Evolutionary conservation across 768 basidiomycete species (phyloP), one percentile per base, ranked within the genome.

Genomic region (Epithele typhae): DNA sequence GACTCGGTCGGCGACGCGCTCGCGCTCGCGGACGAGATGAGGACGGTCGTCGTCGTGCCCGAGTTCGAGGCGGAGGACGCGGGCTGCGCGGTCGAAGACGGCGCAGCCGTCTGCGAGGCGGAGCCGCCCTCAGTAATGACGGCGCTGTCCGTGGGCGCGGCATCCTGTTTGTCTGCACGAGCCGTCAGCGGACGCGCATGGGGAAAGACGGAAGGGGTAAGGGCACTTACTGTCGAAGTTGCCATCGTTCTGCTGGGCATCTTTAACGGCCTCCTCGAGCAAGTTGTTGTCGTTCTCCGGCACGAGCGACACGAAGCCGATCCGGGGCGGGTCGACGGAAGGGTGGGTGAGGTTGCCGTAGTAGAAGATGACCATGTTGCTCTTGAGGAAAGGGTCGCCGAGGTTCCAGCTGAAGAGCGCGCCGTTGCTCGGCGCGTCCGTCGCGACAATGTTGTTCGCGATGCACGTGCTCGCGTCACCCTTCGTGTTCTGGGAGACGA

Each of bases 351-450:
- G 60, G 54, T 88, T 85, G 12, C 87, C 87, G 59, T 78, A 88
- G 61, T 88, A 78, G 60, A 80, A 90, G 19, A 82, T 64, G n/a
- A 83, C 74, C n/a, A 86, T 51, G 21, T 83, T 84, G 80, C 82
- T 74, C 63, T 87, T 87, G 51, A 91, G 58, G 57, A 89, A 89
- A 4, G 87, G 86, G 56, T 75, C 77, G 2, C 88, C 88, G 42
- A 90, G 65, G 64, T 78, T 87, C 87, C 87, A 90, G 55, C 78
- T 81, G 57, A 84, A 87, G 37, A 84, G 63, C 54, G 80, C 82
- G 12, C 78, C 77, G 5, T 19, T 6, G 17, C 73, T 63, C 8
- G 86, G 87, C 3, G 82, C 66, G 59, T 89, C 87, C 25, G 86
- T 88, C 12, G 71, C 36, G 5, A 73, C 79, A 37, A 90, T 50